Evolutionary conservation across 2,329 filamentous ascomycete genomes (phyloP).

Genomic region (Aspergillus fijiensis): DNA sequence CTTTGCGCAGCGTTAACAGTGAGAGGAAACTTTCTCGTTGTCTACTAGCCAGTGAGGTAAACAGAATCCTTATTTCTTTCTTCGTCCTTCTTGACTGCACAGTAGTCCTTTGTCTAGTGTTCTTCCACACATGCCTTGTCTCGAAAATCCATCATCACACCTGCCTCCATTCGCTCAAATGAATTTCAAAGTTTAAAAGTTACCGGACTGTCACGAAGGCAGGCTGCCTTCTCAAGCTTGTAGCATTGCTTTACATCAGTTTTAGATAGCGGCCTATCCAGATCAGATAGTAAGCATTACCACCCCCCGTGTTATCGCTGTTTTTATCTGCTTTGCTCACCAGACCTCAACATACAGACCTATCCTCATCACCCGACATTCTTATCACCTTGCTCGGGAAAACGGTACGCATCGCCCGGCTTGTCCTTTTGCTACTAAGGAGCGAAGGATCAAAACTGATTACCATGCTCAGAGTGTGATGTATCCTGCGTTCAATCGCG

Average conservation of each 20-base stretch:
- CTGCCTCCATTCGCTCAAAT: neutral
- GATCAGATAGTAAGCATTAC: no score
- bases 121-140: neutral
- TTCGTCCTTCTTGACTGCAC: no score
- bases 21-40: no score
- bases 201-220: no score
- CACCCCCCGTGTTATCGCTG: neutral
- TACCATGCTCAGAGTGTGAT: conserved; percentile 3
- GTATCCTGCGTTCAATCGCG: conserved; percentile 5
- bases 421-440: neutral
- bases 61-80: no score
- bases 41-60: no score
- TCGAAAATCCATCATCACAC: neutral
- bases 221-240: no score
- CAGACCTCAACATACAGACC: no score
- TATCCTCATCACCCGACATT: neutral
- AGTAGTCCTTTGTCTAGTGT: neutral
- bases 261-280: no score
- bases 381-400: neutral
- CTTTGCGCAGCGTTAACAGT: no score
- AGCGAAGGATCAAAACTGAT: neutral
- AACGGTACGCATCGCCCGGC: neutral
- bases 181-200: no score
- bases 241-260: no score
- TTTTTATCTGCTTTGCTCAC: neutral